Percentiles rank a stretch among this genome's conserved stretches.
phyloP scores from a whole-genome alignment of 495 filamentous ascomycete species.

The Evansstolkia leycettana region DNA sequence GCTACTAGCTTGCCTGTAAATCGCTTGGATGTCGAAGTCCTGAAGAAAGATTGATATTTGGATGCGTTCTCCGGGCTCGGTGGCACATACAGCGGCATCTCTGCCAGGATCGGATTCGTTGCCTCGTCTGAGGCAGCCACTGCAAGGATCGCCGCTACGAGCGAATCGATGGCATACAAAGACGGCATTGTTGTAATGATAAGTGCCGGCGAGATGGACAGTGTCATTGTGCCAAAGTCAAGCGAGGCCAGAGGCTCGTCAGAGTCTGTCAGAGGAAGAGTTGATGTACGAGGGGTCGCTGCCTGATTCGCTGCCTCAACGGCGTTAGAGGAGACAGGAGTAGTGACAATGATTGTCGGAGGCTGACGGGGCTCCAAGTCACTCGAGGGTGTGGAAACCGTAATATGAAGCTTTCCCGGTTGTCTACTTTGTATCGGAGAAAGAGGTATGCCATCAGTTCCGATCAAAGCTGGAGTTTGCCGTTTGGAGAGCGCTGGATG shows the following conservation, averaged over 20 bases:
- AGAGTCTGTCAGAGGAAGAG: conserved; percentile 25
- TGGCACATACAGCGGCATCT: conserved; percentile 18
- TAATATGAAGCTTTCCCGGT: conserved; percentile 26
- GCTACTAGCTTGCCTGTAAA: conserved; percentile 22
- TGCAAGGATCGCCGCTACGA: conserved; percentile 53
- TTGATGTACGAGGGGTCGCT: conserved; percentile 30
- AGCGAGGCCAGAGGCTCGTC: conserved; percentile 36
- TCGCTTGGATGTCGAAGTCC: neutral
- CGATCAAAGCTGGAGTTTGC: conserved; percentile 37
- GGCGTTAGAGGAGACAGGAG: conserved; percentile 21
- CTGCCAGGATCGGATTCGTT: conserved; percentile 24
- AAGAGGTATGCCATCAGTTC: conserved; percentile 46
- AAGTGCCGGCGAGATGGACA: conserved; percentile 33
- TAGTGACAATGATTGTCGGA: conserved; percentile 31
- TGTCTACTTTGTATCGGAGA: conserved; percentile 38
- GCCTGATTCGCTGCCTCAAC: conserved; percentile 26
- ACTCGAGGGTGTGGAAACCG: conserved; percentile 23
- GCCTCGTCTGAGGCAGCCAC: conserved; percentile 52
- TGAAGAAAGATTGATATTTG: neutral
- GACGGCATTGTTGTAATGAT: conserved; percentile 35
- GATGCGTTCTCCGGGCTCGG: neutral
- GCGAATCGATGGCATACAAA: conserved; percentile 66
- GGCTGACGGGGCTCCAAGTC: conserved; percentile 14
- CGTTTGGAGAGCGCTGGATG: conserved; percentile 54
- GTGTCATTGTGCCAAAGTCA: conserved; percentile 34